Evolutionary conservation across 257 asterid species (phyloP).

Genomic region (Sherardia arvensis): DNA sequence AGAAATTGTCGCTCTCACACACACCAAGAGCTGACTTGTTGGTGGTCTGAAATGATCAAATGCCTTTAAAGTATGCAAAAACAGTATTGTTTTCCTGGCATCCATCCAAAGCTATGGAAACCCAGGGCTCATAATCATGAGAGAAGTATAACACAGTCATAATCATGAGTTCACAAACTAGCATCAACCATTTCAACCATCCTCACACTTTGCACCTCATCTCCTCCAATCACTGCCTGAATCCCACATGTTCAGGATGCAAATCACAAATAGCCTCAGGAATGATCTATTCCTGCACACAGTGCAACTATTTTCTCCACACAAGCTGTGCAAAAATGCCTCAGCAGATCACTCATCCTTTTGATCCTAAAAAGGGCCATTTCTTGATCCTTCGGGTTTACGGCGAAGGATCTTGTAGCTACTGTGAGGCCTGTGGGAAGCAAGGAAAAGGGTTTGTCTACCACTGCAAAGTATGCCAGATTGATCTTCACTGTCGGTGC

Average conservation of each 20-base stretch:
- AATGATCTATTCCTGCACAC: conserved; percentile 33
- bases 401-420: conserved; percentile 25
- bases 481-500: conserved; percentile 42
- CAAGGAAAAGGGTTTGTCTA: conserved; percentile 32
- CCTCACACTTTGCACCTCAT: conserved; percentile 37
- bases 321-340: conserved; percentile 47
- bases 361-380: conserved; percentile 24
- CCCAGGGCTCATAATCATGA: background rate
- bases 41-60: background rate
- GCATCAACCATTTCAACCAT: conserved; percentile 45
- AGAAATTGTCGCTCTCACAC: background rate
- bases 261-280: conserved; percentile 23
- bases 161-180: background rate
- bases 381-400: conserved; percentile 31
- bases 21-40: background rate
- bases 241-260: conserved; percentile 44
- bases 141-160: background rate
- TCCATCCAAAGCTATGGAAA: background rate
- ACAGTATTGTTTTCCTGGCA: background rate
- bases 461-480: conserved; percentile 44
- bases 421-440: conserved; percentile 43
- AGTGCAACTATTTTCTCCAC: conserved; percentile 47
- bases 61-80: background rate
- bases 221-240: conserved; percentile 9
- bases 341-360: conserved; percentile 40